A percentile compares a stretch with the other conserved stretches of the same genome.
Evolutionary conservation across 176 grass and related monocot genomes (phyloP).

Genomic region (Ananas comosus): DNA sequence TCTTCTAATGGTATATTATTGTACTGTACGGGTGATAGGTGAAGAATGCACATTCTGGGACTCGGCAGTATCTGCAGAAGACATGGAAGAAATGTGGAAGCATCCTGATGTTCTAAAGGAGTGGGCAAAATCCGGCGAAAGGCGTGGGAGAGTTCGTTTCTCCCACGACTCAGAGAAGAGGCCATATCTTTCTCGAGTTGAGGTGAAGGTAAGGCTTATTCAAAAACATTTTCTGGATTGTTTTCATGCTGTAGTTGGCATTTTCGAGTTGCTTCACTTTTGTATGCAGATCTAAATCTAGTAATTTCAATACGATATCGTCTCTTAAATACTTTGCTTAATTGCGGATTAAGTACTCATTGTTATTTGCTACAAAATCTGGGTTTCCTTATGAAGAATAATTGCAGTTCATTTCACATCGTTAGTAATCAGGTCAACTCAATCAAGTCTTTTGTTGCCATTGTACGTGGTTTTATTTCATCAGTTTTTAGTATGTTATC

Average conservation of each 20-base stretch:
- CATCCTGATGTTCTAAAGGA: conserved; percentile 67
- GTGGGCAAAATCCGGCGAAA: conserved; percentile 90
- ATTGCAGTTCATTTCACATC: too few relatives aligned
- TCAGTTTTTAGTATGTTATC: too few relatives aligned
- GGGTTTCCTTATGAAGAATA: too few relatives aligned
- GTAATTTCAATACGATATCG: too few relatives aligned
- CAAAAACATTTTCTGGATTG: neutral
- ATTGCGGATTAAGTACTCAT: too few relatives aligned
- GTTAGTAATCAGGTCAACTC: too few relatives aligned
- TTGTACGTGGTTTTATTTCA: neutral
- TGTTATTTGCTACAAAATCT: too few relatives aligned
- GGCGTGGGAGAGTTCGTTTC: conserved; percentile 69
- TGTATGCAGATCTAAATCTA: neutral
- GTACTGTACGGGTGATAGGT: conserved; percentile 33
- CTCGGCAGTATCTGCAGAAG: conserved; percentile 55
- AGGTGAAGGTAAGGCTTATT: conserved; percentile 63
- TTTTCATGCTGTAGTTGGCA: neutral
- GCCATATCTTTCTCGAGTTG: conserved; percentile 94
- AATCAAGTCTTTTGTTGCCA: too few relatives aligned
- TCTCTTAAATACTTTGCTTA: too few relatives aligned
- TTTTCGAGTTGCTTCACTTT: neutral
- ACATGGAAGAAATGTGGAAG: conserved; percentile 83
- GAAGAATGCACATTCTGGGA: conserved; percentile 72
- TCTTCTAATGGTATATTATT: conserved; percentile 4
- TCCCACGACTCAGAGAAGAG: conserved; percentile 75